phyloP scores from a whole-genome alignment of 139 green algal species.

The Deuterostichococcus epilithicus region DNA sequence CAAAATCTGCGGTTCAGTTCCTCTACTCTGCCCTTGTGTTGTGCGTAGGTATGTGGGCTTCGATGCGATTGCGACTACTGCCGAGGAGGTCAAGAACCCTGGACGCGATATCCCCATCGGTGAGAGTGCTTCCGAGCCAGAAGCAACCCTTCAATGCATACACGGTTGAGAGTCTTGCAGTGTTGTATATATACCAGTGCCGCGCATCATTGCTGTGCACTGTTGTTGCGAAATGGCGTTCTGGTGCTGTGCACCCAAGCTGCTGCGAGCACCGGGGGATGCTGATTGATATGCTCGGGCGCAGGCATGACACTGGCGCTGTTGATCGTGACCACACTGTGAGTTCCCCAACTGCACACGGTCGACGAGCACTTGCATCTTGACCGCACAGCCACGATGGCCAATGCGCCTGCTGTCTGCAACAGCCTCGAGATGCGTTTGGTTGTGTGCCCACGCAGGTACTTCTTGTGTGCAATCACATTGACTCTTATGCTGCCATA shows the following conservation, averaged over 20 bases:
- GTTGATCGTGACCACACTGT: neutral
- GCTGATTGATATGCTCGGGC: too few relatives aligned
- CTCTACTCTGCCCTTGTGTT: conserved; percentile 41
- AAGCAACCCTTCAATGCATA: too few relatives aligned
- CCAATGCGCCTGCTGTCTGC: too few relatives aligned
- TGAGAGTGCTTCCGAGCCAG: conserved; percentile 48
- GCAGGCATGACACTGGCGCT: neutral
- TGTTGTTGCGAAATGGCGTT: neutral
- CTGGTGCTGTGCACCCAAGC: neutral
- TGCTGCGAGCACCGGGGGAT: too few relatives aligned
- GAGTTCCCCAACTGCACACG: neutral
- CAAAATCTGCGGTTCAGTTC: conserved; percentile 11
- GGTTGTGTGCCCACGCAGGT: conserved; percentile 31
- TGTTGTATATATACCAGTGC: too few relatives aligned
- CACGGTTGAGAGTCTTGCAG: too few relatives aligned
- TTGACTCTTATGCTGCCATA: conserved; percentile 50
- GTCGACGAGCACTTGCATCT: neutral
- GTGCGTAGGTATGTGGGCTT: conserved; percentile 37
- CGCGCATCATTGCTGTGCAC: too few relatives aligned
- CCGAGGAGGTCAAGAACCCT: conserved; percentile 62
- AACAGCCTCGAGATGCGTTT: conserved; percentile 10
- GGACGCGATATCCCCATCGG: conserved; percentile 54
- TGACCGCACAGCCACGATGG: too few relatives aligned
- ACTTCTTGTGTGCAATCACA: conserved; percentile 36
- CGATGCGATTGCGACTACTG: conserved; percentile 55